phyloP scores from a whole-genome alignment of 2,329 filamentous ascomycete genomes.

The Xylariaceae sp. region DNA sequence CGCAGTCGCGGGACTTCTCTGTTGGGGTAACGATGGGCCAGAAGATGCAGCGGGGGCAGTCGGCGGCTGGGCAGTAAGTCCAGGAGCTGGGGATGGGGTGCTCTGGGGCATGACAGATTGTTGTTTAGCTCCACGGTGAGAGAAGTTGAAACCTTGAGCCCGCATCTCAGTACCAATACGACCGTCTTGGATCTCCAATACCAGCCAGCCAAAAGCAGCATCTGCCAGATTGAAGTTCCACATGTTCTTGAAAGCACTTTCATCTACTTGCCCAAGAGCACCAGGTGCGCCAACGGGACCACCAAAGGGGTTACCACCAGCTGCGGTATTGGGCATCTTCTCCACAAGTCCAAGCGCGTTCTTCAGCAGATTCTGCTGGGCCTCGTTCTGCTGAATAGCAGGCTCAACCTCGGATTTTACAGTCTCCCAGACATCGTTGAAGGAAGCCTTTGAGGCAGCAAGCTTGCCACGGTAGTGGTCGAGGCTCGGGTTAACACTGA shows the following conservation, averaged over 20 bases:
- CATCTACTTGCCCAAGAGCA: slow-evolving; percentile 83
- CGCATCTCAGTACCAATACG: slow-evolving; percentile 98
- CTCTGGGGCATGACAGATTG: slow-evolving; percentile 39
- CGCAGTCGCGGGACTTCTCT: slow-evolving; percentile 30
- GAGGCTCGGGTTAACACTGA: slow-evolving; percentile 95
- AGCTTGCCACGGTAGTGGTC: slow-evolving; percentile 99
- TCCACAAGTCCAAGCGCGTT: slow-evolving; percentile 91
- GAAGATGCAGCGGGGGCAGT: slow-evolving; percentile 27
- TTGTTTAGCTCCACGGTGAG: slow-evolving; percentile 85
- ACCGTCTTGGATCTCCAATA: slow-evolving; percentile 90
- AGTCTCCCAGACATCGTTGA: slow-evolving; percentile 99
- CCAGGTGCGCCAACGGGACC: slow-evolving; percentile 69
- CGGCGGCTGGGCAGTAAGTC: slow-evolving; percentile 29
- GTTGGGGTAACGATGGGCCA: slow-evolving; percentile 32
- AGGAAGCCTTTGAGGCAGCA: slow-evolving; percentile 94
- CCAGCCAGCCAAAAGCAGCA: slow-evolving; percentile 92
- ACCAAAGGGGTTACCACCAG: slow-evolving; percentile 94
- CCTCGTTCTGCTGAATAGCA: slow-evolving; percentile 87
- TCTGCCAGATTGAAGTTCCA: slow-evolving; percentile 99
- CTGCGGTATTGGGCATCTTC: slow-evolving; percentile 94
- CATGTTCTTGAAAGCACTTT: slow-evolving; percentile 99
- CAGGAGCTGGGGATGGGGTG: slow-evolving; percentile 35
- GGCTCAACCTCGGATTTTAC: slow-evolving; percentile 94
- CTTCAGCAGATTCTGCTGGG: slow-evolving; percentile 84
- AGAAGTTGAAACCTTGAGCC: slow-evolving; percentile 98